Conservation (phyloP, 768 basidiomycete genomes). For the Rhodotorula sphaerocarpa region DNA sequence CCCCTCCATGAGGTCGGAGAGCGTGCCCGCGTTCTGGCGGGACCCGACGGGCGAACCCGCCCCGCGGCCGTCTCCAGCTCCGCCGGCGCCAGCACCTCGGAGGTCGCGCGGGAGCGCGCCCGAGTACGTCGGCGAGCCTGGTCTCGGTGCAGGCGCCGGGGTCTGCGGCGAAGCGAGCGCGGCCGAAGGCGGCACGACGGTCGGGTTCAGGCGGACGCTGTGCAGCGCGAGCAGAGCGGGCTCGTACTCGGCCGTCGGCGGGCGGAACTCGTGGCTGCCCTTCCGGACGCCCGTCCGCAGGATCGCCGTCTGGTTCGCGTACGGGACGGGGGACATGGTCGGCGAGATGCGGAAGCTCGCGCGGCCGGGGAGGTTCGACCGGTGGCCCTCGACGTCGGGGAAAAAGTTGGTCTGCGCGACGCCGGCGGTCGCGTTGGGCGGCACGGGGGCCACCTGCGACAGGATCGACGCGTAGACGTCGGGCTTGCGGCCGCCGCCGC, state of each 20-base stretch:
- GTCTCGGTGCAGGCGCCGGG: background rate
- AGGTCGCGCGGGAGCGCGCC: slow-evolving; percentile 10
- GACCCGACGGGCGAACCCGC: no score
- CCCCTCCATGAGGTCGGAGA: no score
- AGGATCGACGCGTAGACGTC: slow-evolving; percentile 25
- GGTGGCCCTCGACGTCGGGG: slow-evolving; percentile 24
- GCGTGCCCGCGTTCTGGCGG: no score
- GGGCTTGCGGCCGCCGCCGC: background rate
- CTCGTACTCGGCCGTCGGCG: slow-evolving; percentile 27
- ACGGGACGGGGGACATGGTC: slow-evolving; percentile 7
- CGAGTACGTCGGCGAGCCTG: slow-evolving; percentile 24
- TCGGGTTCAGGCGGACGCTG: slow-evolving; percentile 7
- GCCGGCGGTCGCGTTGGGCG: background rate
- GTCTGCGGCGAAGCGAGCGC: background rate
- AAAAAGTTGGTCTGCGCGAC: slow-evolving; percentile 23
- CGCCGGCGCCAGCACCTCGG: background rate
- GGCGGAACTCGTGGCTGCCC: slow-evolving; percentile 8
- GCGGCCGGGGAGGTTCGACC: slow-evolving; percentile 32
- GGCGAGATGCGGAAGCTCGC: slow-evolving; percentile 23
- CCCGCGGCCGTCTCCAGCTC: no score
- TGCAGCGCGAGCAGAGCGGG: slow-evolving; percentile 15
- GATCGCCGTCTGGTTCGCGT: slow-evolving; percentile 6
- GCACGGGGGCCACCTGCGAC: slow-evolving; percentile 20
- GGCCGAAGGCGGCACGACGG: slow-evolving; percentile 4
- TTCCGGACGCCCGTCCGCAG: background rate